A percentile compares a stretch with the other conserved stretches of the same genome.
Conservation (phyloP, 148 eudicot species). For the Cornus suecica region DNA sequence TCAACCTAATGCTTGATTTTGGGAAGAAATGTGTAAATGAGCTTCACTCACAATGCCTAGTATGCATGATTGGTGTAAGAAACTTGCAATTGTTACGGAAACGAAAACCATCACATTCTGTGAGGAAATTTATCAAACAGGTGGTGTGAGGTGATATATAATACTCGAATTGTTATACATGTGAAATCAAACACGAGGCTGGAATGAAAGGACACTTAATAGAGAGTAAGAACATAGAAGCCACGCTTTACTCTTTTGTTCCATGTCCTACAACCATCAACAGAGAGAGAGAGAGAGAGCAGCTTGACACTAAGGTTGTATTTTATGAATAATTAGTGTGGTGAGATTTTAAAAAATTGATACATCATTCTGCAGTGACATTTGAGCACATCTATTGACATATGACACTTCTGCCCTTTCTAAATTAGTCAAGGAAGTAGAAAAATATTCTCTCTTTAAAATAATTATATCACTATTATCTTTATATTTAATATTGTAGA, state of each 20-base stretch:
- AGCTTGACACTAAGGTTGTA: too few species aligned
- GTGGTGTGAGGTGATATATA: not conserved
- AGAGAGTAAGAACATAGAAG: too few species aligned
- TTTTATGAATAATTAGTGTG: too few species aligned
- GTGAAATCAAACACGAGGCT: not conserved
- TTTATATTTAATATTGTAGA: too few species aligned
- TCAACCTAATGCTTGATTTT: not conserved
- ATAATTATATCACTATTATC: too few species aligned
- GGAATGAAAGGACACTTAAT: not conserved
- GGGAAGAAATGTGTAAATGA: not conserved
- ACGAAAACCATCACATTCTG: not conserved
- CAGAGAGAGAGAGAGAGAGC: too few species aligned
- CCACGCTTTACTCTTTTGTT: not conserved
- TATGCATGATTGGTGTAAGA: not conserved
- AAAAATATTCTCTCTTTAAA: too few species aligned
- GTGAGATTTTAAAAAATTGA: too few species aligned
- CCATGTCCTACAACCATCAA: not conserved
- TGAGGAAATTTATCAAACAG: constrained; percentile 18
- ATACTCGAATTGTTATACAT: not conserved
- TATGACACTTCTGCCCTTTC: too few species aligned
- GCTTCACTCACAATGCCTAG: not conserved
- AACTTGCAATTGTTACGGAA: not conserved
- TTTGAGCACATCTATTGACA: too few species aligned
- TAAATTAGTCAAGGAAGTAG: too few species aligned
- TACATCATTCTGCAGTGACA: too few species aligned